Evolutionary conservation across 257 asterid genomes (phyloP), one percentile per base, ranked within the genome.

Genomic region (Ligustrum vulgare): DNA sequence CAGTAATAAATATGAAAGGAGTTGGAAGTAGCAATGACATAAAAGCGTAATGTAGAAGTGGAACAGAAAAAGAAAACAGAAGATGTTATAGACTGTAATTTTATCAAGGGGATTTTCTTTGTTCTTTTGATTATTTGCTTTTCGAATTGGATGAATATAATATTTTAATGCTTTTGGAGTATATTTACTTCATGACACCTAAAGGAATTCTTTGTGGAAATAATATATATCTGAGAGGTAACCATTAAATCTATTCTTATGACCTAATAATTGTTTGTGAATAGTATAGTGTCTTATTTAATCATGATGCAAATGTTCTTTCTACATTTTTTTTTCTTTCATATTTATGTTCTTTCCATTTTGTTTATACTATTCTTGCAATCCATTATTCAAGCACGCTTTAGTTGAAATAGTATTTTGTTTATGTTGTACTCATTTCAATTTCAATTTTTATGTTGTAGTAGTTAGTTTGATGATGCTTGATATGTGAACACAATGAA

Each of bases 241-340:
- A 2, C 45, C 45, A 47, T 62, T 62, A 63, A 34, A 62, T 73
- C 33, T 35, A 8, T 37, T 47, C 36, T 2, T 3, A 11, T 35
- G 71, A 63, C 43, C 70, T 62, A 63, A 63, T 62, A 16, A 56
- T 35, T 20, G 11, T n/a, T 31, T 23, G n/a, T 12, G 37, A 62
- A 16, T 71, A 23, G 60, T 43, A 25, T 58, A 20, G 49, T 31
- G 39, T 39, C 70, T 73, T 45, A 45, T n/a, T n/a, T 33, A 35
- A 23, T 47, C 72, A 69, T 12, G 77, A 45, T 70, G n/a, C 68
- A n/a, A 25, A 16, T 47, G 41, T 60, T 69, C 23, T 66, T 73
- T 36, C 73, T 33, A 16, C 39, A 18, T 47, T 2, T 36, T 60
- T 39, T n/a, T n/a, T n/a, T 34, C n/a, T n/a, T n/a, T n/a, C n/a